Evolutionary conservation across 2,329 filamentous ascomycete genomes (phyloP), one percentile per base, ranked within the genome.

Genomic region (Onygenales sp.): DNA sequence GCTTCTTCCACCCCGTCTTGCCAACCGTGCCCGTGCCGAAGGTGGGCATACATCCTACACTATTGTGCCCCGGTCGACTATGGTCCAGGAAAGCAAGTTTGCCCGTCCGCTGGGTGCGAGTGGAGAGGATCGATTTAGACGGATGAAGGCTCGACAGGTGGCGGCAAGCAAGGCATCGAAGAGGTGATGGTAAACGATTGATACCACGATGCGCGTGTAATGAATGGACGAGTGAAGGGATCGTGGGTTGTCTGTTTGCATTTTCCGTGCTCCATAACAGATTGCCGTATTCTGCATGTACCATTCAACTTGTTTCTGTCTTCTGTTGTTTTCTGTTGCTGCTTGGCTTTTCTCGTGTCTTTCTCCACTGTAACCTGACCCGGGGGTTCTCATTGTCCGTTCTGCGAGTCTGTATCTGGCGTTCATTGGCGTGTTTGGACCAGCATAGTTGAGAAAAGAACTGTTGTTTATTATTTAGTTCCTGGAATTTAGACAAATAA

Each of bases 41-140:
- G 74, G 75, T 46, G 78, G 76, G n/a, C 73, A 80, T 38, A 78
- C 78, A 48, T 82, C 77, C 21, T 85, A 85, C 64, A 81, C 76
- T 5, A 76, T 85, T 59, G 82, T 81, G 47, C 82, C 82, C n/a
- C 78, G 77, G 64, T 81, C 76, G 64, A 81, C 76, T 44, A 66
- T 73, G 50, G 64, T 73, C 11, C 66, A 68, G 48, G 70, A 73
- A 55, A 73, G 68, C 60, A 72, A 70, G 54, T 76, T 72, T 61
- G 70, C 73, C 8, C 70, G 72, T 57, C 72, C 73, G 11, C 52
- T 75, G 57, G 74, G 73, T 49, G 66, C 72, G 47, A 74, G 72
- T 54, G 72, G 73, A 57, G 74, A 76, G 61, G 74, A 75, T 61
- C 69, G 70, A 45, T 76, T 76, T 64, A 69, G 72, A 54, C 70